Evolutionary conservation across 2,329 filamentous ascomycete genomes (phyloP), one percentile per base, ranked within the genome.

Genomic region (Tolypocladium sp.): DNA sequence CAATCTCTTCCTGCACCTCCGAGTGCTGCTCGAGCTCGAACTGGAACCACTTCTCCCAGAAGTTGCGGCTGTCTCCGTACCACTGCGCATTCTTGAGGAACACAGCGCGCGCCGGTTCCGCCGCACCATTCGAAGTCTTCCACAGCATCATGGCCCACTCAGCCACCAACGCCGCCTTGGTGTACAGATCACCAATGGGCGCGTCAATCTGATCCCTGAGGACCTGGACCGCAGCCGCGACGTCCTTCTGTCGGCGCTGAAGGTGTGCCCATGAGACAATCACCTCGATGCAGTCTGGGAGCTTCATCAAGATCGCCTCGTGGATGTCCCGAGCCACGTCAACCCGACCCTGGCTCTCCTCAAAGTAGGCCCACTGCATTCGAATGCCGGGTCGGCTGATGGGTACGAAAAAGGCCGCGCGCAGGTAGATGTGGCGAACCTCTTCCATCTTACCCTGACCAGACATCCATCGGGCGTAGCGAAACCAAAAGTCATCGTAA

Each of bases 401-500:
- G 4, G 93, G 92, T 1, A 96, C 91, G 70, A 89, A 97, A 57
- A 96, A 92, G 64, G 89, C 87, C 12, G 93, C 94, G 59, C 92
- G 86, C 71, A 93, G 86, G 70, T 95, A 97, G 63, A 97, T 94
- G 72, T 91, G 92, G 59, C 94, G 88, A 7, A 93, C 88, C 69
- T 97, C 92, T 70, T 97, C 91, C 53, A 92, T 86, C 72, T 95
- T 96, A 65, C 81, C 76, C 69, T 96, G 90, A 0, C 85, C 85
- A 60, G 83, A 81, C 90, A 97, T 96, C 94, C 94, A 99, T 46
- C 93, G 82, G 20, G 89, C 91, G 73, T 96, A 99, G n/a, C 94
- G 89, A 68, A 96, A 86, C 94, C 94, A 99, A 73, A 97, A 96
- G 70, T 97, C 93, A 56, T 97, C 93, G 70, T 99, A 97, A 65